A percentile compares a stretch with the other conserved stretches of the same genome.
These are phyloP conservation scores for Xylaria sp. DNA, from an alignment of 2,329 filamentous ascomycete genomes.

Conservation along the genomic window DNA sequence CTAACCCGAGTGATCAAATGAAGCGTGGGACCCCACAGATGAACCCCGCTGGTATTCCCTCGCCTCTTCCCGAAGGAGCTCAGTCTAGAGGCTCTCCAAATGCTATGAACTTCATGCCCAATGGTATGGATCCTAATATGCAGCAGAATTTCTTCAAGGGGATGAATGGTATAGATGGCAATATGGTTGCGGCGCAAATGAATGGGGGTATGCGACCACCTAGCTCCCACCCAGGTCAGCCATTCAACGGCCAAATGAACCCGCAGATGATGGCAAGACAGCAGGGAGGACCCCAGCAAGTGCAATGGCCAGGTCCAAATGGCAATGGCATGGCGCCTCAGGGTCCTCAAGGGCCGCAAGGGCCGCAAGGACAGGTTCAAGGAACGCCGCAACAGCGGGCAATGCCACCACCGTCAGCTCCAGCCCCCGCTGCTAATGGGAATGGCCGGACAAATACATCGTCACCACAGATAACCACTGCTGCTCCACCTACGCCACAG, in stretches of 20 bases:
- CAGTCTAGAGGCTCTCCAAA: constrained; percentile 75
- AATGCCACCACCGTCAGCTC: constrained; percentile 75
- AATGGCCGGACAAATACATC: constrained; percentile 65
- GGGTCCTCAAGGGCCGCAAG: constrained; percentile 55
- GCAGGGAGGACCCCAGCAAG: constrained; percentile 56
- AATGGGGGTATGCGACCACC: constrained; percentile 75
- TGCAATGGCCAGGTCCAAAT: constrained; percentile 61
- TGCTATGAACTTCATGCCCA: constrained; percentile 71
- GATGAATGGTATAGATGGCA: constrained; percentile 64
- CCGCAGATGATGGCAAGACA: constrained; percentile 67
- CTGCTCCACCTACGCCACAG: constrained; percentile 80
- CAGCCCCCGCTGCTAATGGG: constrained; percentile 57
- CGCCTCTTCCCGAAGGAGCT: constrained; percentile 75
- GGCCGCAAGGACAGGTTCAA: constrained; percentile 67
- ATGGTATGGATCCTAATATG: constrained; percentile 71
- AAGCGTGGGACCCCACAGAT: constrained; percentile 82
- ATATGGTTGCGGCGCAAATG: constrained; percentile 68
- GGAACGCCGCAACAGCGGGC: constrained; percentile 78
- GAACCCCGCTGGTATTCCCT: constrained; percentile 74
- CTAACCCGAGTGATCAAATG: constrained; percentile 82
- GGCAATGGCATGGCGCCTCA: constrained; percentile 58
- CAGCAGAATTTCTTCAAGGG: constrained; percentile 68
- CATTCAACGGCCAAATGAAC: constrained; percentile 67
- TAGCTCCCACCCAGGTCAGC: constrained; percentile 70
- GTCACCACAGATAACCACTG: constrained; percentile 71